Percentiles rank a stretch among this genome's conserved stretches.
These are phyloP conservation scores for Leonotis leonurus DNA, from an alignment of 257 asterid species.

Conservation along the genomic window DNA sequence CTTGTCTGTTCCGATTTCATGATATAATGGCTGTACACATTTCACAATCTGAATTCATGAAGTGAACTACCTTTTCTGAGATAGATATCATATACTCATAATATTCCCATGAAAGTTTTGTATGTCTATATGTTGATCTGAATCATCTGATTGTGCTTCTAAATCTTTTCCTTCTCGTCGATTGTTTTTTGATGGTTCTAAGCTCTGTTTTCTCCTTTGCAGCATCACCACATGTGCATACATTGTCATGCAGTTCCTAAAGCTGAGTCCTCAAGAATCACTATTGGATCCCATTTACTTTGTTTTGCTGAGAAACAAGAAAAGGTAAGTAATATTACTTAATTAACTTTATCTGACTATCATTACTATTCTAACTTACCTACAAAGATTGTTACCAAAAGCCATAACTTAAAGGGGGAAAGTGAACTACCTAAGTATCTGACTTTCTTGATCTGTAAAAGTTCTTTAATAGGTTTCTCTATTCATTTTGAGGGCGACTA, in stretches of 20 bases:
- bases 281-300: constrained; percentile 64
- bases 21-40: neutral
- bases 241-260: constrained; percentile 55
- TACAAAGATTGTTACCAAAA: neutral
- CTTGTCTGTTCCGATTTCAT: neutral
- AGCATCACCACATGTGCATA: constrained; percentile 75
- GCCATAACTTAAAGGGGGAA: neutral
- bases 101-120: neutral
- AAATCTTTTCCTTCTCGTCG: neutral
- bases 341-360: neutral
- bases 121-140: neutral
- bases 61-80: neutral
- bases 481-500: neutral
- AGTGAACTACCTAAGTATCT: neutral
- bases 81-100: neutral
- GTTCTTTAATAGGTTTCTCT: neutral
- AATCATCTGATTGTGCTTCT: neutral
- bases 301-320: constrained; percentile 46
- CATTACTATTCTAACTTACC: neutral
- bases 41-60: neutral
- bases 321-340: constrained; percentile 38
- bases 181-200: neutral
- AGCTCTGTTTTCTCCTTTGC: constrained; percentile 21
- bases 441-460: neutral
- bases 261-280: constrained; percentile 63